Conservation (phyloP, 106 monocot species). For the Alisma plantagoaquatica region DNA sequence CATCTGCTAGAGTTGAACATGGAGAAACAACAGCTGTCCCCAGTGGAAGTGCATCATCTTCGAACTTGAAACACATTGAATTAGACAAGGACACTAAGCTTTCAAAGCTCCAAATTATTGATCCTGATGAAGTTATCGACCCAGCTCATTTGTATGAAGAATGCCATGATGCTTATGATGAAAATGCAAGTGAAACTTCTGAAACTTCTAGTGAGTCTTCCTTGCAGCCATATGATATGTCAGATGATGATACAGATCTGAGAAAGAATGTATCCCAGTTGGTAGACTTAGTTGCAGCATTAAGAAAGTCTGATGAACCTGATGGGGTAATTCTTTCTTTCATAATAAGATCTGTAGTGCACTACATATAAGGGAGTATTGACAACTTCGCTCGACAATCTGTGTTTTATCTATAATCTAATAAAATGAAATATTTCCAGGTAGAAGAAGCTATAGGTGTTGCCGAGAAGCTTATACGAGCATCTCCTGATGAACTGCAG, state of each 20-base stretch:
- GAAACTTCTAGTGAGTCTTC: constrained; percentile 78
- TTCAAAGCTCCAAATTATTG: constrained; percentile 17
- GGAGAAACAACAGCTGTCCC: constrained; percentile 6
- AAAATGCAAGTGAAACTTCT: constrained; percentile 33
- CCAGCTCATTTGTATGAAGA: constrained; percentile 9
- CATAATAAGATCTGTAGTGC: too few species aligned
- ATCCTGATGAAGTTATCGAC: constrained; percentile 28
- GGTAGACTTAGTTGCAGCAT: constrained; percentile 54
- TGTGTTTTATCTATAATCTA: too few species aligned
- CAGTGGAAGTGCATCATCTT: constrained; percentile 16
- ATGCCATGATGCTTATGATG: constrained; percentile 10
- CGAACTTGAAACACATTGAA: constrained; percentile 16
- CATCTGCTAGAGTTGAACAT: too few species aligned
- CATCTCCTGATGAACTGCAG: constrained; percentile 84
- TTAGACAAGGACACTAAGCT: constrained; percentile 6
- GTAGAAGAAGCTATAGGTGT: constrained; percentile 76
- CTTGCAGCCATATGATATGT: constrained; percentile 87
- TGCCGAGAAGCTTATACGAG: constrained; percentile 79
- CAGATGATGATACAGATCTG: constrained; percentile 86
- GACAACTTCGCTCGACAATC: too few species aligned
- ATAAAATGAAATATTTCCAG: constrained; percentile 34
- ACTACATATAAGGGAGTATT: too few species aligned
- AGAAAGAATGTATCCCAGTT: constrained; percentile 59
- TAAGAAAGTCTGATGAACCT: constrained; percentile 84
- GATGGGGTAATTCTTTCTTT: constrained; percentile 51